phyloP scores from a whole-genome alignment of 257 asterid genomes.

The Rehmannia glutinosa region DNA sequence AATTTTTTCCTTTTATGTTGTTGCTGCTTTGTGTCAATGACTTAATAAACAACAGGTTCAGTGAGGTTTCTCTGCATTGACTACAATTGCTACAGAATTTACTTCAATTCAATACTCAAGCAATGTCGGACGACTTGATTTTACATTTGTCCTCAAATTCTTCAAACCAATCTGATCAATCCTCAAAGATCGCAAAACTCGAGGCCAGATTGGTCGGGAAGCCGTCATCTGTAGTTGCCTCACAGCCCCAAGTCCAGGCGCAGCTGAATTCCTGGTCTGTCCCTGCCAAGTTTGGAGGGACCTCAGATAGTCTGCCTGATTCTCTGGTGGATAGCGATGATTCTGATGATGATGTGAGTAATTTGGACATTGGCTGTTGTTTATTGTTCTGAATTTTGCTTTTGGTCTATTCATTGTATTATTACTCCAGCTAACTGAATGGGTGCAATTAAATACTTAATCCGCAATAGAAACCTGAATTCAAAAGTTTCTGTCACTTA shows the following conservation, averaged over 20 bases:
- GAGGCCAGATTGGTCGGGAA: conserved; percentile 94
- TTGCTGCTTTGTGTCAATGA: conserved; percentile 13
- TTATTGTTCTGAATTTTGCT: not conserved
- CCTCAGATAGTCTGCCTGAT: conserved; percentile 36
- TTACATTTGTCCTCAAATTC: conserved; percentile 82
- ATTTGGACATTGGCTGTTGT: conserved; percentile 7
- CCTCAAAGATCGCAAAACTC: conserved; percentile 78
- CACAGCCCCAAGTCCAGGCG: conserved; percentile 35
- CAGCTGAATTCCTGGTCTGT: conserved; percentile 61
- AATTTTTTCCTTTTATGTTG: not conserved
- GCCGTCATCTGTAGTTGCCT: conserved; percentile 44
- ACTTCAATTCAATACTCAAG: conserved; percentile 11
- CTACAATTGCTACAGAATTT: conserved; percentile 17
- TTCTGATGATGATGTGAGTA: conserved; percentile 77
- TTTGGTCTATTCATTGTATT: not conserved
- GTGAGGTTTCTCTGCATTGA: conserved; percentile 33
- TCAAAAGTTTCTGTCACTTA: not conserved
- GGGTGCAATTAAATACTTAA: not conserved
- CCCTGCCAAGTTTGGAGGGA: conserved; percentile 40
- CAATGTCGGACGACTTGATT: conserved; percentile 80
- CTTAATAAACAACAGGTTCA: conserved; percentile 2
- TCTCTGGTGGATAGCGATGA: conserved; percentile 60
- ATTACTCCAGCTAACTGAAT: not conserved
- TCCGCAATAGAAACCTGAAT: not conserved
- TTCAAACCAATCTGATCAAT: conserved; percentile 87